Evolutionary conservation across 139 green algal species (phyloP).

Genomic region (Marvania coccoides): DNA sequence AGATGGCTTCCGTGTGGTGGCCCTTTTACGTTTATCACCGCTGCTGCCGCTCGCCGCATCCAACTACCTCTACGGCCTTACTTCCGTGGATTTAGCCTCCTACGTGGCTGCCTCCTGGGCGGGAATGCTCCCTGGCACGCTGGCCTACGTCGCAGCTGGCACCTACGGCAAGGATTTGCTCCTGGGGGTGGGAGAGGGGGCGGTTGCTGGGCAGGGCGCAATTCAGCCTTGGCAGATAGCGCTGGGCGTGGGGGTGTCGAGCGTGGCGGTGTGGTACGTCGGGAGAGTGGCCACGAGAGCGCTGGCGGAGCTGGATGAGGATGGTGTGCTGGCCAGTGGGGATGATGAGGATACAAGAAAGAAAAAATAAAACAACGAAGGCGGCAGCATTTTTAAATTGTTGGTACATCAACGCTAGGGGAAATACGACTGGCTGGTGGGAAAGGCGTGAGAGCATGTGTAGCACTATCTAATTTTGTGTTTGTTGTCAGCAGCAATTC

Average conservation of each 20-base stretch:
- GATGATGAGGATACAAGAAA: not conserved
- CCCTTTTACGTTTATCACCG: slow-evolving; percentile 81
- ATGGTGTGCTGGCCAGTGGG: not conserved
- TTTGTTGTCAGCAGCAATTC: no score
- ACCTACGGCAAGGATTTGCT: slow-evolving; percentile 17
- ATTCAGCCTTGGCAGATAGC: slow-evolving; percentile 40
- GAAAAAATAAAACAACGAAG: not conserved
- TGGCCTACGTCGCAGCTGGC: slow-evolving; percentile 74
- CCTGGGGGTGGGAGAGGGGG: not conserved
- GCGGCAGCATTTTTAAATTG: not conserved
- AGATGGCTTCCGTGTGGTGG: slow-evolving; percentile 87
- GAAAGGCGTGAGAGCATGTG: no score
- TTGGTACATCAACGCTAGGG: not conserved
- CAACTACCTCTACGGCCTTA: slow-evolving; percentile 92
- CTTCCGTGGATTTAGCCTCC: slow-evolving; percentile 64
- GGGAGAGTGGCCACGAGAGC: slow-evolving; percentile 60
- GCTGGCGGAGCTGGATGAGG: slow-evolving; percentile 45
- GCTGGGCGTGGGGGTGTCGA: slow-evolving; percentile 43
- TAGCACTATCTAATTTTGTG: no score
- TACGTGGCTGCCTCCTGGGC: slow-evolving; percentile 80
- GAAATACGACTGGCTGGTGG: not conserved
- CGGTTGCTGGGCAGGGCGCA: not conserved
- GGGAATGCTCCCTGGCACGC: slow-evolving; percentile 92
- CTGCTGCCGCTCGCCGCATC: slow-evolving; percentile 82
- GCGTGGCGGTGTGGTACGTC: slow-evolving; percentile 57